Evolutionary conservation across 768 basidiomycete species (phyloP), one percentile per base, ranked within the genome.

Genomic region (Trametes maxima): DNA sequence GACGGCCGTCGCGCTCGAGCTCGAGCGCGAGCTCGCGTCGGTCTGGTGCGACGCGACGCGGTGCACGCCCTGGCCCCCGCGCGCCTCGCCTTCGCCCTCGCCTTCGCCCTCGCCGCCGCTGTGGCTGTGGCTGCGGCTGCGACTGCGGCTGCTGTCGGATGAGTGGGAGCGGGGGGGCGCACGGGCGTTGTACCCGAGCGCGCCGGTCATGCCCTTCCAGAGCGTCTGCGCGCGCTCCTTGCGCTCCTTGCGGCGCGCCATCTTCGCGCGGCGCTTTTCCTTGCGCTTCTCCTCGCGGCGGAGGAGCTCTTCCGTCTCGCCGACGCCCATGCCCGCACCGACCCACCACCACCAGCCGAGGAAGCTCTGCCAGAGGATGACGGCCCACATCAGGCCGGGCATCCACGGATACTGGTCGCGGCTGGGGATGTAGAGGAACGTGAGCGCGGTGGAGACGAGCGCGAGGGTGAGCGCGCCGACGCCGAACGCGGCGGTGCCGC

Each of bases 331-430:
- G 5, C 94, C 90, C 2, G 90, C 86, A n/a, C 95, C 95, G 14
- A 94, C 94, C 94, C 94, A 98, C 95, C 95, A 98, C 95, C 95
- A 98, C 93, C 94, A 98, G 0, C 92, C 94, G 21, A 97, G 75
- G 75, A 95, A 96, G 74, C 86, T 93, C 79, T 99, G 97, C 97
- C 97, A 99, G 19, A 98, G 83, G 12, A 98, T 85, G 52, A 97
- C 86, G 8, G 90, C 88, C 86, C 94, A 95, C 74, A 94, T 85
- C 54, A 98, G 79, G 22, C 88, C 85, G 0, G 94, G 92, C 59
- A 98, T 81, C 97, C 97, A 98, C n/a, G 85, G 78, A 64, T 92
- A 91, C 67, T 93, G 87, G 63, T 96, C 90, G 68, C 90, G 87
- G 54, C 78, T 78, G 11, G 88, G 87, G 40, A 99, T 90, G 68